These are phyloP conservation scores for Claviceps digitariae DNA, from an alignment of 2,329 filamentous ascomycete species.

Conservation along the genomic window DNA sequence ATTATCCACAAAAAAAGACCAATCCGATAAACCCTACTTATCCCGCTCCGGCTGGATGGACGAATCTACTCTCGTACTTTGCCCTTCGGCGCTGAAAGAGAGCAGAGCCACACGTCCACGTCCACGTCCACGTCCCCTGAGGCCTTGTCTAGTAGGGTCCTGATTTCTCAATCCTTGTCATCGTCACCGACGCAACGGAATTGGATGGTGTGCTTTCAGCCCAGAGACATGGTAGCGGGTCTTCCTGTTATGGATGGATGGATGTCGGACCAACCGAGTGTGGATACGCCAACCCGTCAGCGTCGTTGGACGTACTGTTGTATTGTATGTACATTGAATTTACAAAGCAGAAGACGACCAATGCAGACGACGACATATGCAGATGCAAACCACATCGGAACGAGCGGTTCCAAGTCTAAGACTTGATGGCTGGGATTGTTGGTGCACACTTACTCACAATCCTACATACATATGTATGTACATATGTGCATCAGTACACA, in stretches of 20 bases:
- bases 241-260: not conserved
- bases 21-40: not conserved
- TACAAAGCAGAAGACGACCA: not conserved
- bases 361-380: not conserved
- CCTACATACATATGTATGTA: too few relatives aligned
- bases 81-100: not conserved
- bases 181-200: conserved; percentile 3
- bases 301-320: not conserved
- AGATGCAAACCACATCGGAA: conserved; percentile 1
- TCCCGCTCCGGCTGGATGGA: not conserved
- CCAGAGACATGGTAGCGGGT: conserved; percentile 5
- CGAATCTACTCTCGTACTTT: not conserved
- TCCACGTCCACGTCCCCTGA: not conserved
- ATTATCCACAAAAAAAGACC: not conserved
- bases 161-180: not conserved
- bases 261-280: not conserved
- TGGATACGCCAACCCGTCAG: not conserved
- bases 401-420: not conserved
- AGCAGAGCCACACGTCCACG: not conserved
- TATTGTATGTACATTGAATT: not conserved
- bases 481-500: too few relatives aligned
- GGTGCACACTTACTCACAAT: not conserved
- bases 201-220: conserved; percentile 3
- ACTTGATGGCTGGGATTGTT: not conserved
- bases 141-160: not conserved